phyloP scores from a whole-genome alignment of 2,329 filamentous ascomycete genomes.

The Rhynchosporium graminicola region DNA sequence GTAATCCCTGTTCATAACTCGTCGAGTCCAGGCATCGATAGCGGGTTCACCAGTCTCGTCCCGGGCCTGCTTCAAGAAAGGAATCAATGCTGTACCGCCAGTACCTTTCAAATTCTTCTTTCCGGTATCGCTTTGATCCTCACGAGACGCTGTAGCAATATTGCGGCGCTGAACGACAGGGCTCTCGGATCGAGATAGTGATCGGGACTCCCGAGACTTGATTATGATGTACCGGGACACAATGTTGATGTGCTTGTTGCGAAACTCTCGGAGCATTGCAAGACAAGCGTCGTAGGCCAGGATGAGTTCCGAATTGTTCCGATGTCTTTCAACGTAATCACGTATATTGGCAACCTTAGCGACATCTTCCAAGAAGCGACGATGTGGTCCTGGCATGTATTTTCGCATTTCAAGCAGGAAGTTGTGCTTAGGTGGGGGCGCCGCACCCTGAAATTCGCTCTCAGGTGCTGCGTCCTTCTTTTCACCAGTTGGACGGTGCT shows the following conservation, averaged over 20 bases:
- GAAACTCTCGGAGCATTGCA: constrained; percentile 62
- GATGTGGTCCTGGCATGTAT: constrained; percentile 95
- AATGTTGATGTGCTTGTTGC: constrained; percentile 92
- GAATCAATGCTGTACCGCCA: constrained; percentile 89
- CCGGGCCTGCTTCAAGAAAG: constrained; percentile 93
- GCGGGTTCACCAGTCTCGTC: constrained; percentile 95
- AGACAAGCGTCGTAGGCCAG: constrained; percentile 91
- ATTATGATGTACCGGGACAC: constrained; percentile 95
- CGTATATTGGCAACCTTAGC: constrained; percentile 82
- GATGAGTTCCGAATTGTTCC: constrained; percentile 63
- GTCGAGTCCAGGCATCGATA: constrained; percentile 63
- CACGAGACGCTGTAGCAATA: constrained; percentile 57
- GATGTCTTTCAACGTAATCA: constrained; percentile 69
- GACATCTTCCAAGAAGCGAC: constrained; percentile 83
- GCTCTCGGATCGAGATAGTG: constrained; percentile 56
- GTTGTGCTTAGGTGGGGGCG: constrained; percentile 66
- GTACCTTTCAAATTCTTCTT: constrained; percentile 76
- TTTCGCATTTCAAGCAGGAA: constrained; percentile 96
- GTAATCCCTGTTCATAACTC: constrained; percentile 42
- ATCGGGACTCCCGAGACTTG: constrained; percentile 75
- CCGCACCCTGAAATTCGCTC: constrained; percentile 48
- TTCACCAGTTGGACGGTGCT: constrained; percentile 86
- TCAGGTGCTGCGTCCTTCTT: constrained; percentile 52
- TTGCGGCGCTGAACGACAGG: constrained; percentile 58
- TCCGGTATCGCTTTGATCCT: constrained; percentile 44